These are phyloP conservation scores for Pythium sukuiense DNA, from an alignment of 352 stramenopile species.

Conservation along the genomic window DNA sequence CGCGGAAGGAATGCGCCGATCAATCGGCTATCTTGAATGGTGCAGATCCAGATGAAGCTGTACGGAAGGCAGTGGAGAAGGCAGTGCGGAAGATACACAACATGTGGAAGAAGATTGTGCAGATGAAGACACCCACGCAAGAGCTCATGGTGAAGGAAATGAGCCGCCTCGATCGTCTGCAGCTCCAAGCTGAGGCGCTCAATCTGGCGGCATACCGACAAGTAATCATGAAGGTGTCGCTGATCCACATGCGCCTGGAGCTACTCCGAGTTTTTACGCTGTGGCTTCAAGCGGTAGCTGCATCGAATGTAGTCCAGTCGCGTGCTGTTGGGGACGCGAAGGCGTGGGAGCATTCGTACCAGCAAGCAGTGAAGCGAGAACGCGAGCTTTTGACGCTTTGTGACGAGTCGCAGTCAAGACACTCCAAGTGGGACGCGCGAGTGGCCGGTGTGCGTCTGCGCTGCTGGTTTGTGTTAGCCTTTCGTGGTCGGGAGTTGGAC, in stretches of 20 bases:
- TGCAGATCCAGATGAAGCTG: background rate
- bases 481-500: background rate
- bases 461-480: background rate
- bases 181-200: conserved; percentile 2
- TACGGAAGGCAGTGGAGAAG: background rate
- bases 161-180: conserved; percentile 6
- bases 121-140: conserved; percentile 11
- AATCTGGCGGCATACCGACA: conserved; percentile 15
- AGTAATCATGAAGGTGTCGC: conserved; percentile 31
- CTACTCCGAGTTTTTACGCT: background rate
- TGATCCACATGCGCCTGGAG: conserved; percentile 20
- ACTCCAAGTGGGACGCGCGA: conserved; percentile 1
- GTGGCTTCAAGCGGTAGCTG: background rate
- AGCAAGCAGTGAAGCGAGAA: background rate
- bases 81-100: background rate
- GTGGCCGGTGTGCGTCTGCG: background rate
- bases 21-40: background rate
- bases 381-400: conserved; percentile 20
- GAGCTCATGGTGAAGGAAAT: conserved; percentile 11
- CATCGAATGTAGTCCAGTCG: background rate
- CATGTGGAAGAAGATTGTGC: background rate
- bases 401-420: background rate
- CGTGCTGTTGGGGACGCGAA: background rate
- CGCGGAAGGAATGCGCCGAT: background rate
- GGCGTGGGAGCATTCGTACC: background rate